Evolutionary conservation across 768 basidiomycete genomes (phyloP), one percentile per base, ranked within the genome.

Genomic region (Rhodotorula graminis): DNA sequence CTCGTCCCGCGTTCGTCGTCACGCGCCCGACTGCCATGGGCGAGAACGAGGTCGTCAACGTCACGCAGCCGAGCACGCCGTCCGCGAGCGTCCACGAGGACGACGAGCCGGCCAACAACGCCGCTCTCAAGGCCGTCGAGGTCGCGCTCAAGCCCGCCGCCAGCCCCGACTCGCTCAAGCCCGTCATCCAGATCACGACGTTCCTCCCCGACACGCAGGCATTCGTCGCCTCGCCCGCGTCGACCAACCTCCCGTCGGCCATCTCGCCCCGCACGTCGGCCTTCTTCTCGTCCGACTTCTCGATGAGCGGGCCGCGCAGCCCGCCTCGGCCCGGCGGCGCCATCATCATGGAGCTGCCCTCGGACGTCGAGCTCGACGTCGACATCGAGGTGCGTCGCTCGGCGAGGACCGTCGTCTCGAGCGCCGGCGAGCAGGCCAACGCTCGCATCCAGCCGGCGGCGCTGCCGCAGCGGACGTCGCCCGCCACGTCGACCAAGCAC

Each of bases 261-360:
- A 42, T 64, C 47, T 68, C 66, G 25, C 71, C 71, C 18, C n/a
- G 18, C n/a, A 57, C 55, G 31, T 64, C 64, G 18, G 59, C 66
- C 11, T 72, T 72, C 67, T 72, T 72, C 58, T 33, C 29, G 12
- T 46, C 42, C 23, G 33, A 42, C 55, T 67, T 61, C 15, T 15
- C 40, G 4, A 27, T 19, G 33, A 4, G 12, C 7, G 44, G 23
- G 40, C n/a, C 16, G 44, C 63, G 59, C 25, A 53, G 50, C 5
- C 71, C 71, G 7, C 67, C 71, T 29, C 71, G 71, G 0, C 18
- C 44, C 0, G 71, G 66, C 12, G 57, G 44, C 2, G 65, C 62
- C 0, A 15, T 37, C 62, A 61, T 72, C 62, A 60, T 49, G 21
- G 71, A 72, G 56, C 49, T 72, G 31, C 1, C 44, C 3, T 67